Conservation (phyloP, 495 filamentous ascomycete genomes). For the Hypomontagnella monticulosa region DNA sequence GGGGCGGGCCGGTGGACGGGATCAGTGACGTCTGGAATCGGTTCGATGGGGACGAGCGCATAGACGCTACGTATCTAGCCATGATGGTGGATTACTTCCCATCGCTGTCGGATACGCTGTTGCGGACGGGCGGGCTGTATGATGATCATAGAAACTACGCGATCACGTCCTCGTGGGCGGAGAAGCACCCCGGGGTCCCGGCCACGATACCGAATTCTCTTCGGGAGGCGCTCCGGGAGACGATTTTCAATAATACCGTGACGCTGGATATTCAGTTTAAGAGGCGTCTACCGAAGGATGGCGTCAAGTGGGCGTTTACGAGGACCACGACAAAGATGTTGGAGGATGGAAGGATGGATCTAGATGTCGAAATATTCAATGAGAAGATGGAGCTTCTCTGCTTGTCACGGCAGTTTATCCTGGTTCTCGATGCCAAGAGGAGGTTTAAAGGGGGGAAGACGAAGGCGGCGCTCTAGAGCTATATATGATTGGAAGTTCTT, state of each 20-base stretch:
- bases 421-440: conserved; percentile 21
- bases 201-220: conserved; percentile 3
- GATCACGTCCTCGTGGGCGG: conserved; percentile 8
- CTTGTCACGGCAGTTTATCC: conserved; percentile 20
- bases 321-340: conserved; percentile 11
- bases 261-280: conserved; percentile 32
- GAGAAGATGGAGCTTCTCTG: conserved; percentile 21
- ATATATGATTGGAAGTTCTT: too few species aligned
- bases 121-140: conserved; percentile 22
- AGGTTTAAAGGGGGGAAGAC: conserved; percentile 7
- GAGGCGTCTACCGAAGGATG: conserved; percentile 9
- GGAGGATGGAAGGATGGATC: conserved; percentile 17
- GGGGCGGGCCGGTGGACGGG: conserved; percentile 9
- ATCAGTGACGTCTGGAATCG: conserved; percentile 15
- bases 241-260: conserved; percentile 13
- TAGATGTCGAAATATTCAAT: conserved; percentile 25
- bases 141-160: conserved; percentile 2
- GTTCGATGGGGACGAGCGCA: not conserved
- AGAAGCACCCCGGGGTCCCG: conserved; percentile 19
- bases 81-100: conserved; percentile 23
- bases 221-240: conserved; percentile 4
- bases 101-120: conserved; percentile 25
- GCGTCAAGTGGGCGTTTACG: conserved; percentile 10
- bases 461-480: not conserved
- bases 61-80: conserved; percentile 18